Percentiles rank a stretch among this genome's conserved stretches.
phyloP scores from a whole-genome alignment of 257 asterid species.

The Nicotiana obtusifolia region DNA sequence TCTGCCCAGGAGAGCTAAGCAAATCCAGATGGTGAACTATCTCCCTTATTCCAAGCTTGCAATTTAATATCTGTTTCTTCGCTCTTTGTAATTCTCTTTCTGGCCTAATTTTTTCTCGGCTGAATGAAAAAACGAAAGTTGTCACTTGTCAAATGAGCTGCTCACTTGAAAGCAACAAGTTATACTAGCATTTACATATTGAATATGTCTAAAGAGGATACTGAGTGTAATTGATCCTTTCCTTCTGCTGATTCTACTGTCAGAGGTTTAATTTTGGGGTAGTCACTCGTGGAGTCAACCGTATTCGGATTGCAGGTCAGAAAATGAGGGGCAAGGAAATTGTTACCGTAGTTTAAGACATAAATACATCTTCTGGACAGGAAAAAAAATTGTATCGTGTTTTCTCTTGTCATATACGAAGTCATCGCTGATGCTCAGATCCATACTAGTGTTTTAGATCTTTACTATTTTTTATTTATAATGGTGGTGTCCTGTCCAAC shows the following conservation, averaged over 20 bases:
- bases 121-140: slow-evolving; percentile 26
- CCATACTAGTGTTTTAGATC: not conserved
- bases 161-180: not conserved
- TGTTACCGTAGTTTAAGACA: not conserved
- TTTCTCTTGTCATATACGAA: not conserved
- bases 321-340: not conserved
- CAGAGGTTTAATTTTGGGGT: not conserved
- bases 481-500: too few relatives aligned
- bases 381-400: not conserved
- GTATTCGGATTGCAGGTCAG: not conserved
- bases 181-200: not conserved
- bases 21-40: slow-evolving; percentile 75
- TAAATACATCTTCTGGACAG: not conserved
- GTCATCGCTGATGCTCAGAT: not conserved
- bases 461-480: not conserved
- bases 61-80: slow-evolving; percentile 64
- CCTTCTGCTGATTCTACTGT: not conserved
- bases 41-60: slow-evolving; percentile 95
- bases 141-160: slow-evolving; percentile 16
- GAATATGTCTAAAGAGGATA: not conserved
- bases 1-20: slow-evolving; percentile 76
- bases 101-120: slow-evolving; percentile 95
- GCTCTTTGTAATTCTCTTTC: slow-evolving; percentile 87
- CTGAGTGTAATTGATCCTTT: not conserved
- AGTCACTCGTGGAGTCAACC: not conserved